Evolutionary conservation across 106 monocot species (phyloP).

Genomic region (Dactylorhiza incarnata): DNA sequence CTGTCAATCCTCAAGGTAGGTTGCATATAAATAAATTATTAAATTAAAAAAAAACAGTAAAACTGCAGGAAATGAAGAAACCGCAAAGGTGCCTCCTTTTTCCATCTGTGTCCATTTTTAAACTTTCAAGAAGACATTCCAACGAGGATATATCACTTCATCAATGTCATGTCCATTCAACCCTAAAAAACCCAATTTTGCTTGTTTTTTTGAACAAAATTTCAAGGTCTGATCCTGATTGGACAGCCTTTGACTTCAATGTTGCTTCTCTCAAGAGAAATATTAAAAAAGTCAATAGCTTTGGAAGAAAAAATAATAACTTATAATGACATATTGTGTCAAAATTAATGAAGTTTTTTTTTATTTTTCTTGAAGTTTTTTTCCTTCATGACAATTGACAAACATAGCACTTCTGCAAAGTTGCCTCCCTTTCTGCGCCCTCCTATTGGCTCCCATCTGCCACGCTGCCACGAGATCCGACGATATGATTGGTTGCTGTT

Average conservation of each 20-base stretch:
- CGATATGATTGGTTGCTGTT: conserved; percentile 44
- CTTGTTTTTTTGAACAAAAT: background rate
- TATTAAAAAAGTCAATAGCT: background rate
- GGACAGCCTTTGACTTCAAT: background rate
- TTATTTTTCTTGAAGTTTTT: no score
- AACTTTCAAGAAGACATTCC: background rate
- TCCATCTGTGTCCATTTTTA: background rate
- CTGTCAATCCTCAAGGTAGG: background rate
- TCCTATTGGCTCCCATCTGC: conserved; percentile 47
- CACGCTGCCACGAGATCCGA: conserved; percentile 71
- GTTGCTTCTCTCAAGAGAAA: background rate
- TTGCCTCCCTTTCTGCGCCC: conserved; percentile 10
- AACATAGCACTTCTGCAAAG: background rate
- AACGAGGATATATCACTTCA: conserved; percentile 2
- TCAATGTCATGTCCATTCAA: conserved; percentile 1
- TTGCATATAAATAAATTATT: background rate
- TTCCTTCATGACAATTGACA: background rate
- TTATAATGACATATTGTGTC: no score
- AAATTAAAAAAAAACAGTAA: background rate
- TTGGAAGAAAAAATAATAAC: no score
- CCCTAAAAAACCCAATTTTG: background rate
- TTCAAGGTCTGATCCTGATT: background rate
- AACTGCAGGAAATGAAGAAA: background rate
- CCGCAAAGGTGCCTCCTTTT: background rate
- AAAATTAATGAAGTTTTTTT: no score